These are phyloP conservation scores for Eurotiales sp. DNA, from an alignment of 2,329 filamentous ascomycete species.

Conservation along the genomic window DNA sequence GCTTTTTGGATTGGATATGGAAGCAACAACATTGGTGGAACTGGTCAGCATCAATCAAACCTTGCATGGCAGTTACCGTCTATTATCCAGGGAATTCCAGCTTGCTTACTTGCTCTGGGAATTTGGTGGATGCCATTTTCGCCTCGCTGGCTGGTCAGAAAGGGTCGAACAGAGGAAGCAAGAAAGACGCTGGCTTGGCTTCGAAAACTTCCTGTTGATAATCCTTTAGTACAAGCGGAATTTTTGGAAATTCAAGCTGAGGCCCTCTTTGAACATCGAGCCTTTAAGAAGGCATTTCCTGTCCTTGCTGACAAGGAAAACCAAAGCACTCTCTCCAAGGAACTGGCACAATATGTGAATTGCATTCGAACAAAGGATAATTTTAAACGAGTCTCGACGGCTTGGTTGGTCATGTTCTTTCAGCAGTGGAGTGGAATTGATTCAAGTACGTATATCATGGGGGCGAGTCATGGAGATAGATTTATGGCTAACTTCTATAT, in stretches of 20 bases:
- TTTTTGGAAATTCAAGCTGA: slow-evolving; percentile 49
- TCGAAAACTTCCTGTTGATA: slow-evolving; percentile 25
- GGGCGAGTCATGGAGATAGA: slow-evolving; percentile 13
- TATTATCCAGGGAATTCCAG: slow-evolving; percentile 42
- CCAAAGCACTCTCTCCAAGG: slow-evolving; percentile 41
- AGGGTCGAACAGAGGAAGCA: slow-evolving; percentile 44
- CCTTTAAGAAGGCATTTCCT: slow-evolving; percentile 45
- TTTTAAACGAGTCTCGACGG: slow-evolving; percentile 45
- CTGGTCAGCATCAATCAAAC: slow-evolving; percentile 28
- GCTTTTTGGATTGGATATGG: slow-evolving; percentile 38
- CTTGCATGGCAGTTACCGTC: slow-evolving; percentile 46
- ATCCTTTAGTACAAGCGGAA: slow-evolving; percentile 41
- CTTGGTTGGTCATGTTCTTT: slow-evolving; percentile 48
- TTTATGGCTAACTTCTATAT: slow-evolving; percentile 19
- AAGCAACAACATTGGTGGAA: slow-evolving; percentile 38
- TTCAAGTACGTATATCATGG: slow-evolving; percentile 26
- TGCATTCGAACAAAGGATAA: slow-evolving; percentile 49
- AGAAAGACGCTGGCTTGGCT: neutral
- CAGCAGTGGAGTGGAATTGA: slow-evolving; percentile 47
- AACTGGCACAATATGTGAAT: slow-evolving; percentile 51
- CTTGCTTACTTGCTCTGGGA: slow-evolving; percentile 30
- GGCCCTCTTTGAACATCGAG: slow-evolving; percentile 40
- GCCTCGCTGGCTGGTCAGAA: slow-evolving; percentile 50
- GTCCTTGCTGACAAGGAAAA: slow-evolving; percentile 22
- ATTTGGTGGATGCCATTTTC: slow-evolving; percentile 52